These are phyloP conservation scores for Grigorovia jiainica DNA, from an alignment of 805 yeast genomes.

Conservation along the genomic window DNA sequence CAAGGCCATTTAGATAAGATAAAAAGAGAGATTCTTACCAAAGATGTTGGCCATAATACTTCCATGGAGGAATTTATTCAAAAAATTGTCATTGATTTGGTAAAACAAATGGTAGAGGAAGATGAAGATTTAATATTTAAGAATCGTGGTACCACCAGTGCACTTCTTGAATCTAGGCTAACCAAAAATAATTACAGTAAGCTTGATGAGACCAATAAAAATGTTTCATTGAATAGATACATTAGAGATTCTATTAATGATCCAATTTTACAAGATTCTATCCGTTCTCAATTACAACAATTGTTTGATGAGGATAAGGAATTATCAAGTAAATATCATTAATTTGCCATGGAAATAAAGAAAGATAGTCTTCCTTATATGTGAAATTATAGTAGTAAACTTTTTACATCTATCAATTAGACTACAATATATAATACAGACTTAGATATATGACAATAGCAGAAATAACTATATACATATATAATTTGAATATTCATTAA, in stretches of 20 bases:
- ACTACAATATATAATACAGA: too few relatives aligned
- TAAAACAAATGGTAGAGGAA: slow-evolving; percentile 19
- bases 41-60: slow-evolving; percentile 1
- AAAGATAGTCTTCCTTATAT: too few relatives aligned
- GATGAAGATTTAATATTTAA: slow-evolving; percentile 26
- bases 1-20: slow-evolving; percentile 27
- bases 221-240: slow-evolving; percentile 14
- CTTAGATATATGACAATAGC: not conserved
- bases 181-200: slow-evolving; percentile 21
- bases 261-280: slow-evolving; percentile 10
- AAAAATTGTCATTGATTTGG: slow-evolving; percentile 15
- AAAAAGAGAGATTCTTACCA: slow-evolving; percentile 19
- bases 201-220: slow-evolving; percentile 11
- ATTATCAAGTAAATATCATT: not conserved
- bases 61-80: slow-evolving; percentile 9
- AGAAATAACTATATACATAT: not conserved
- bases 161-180: slow-evolving; percentile 25
- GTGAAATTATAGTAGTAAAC: not conserved
- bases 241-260: slow-evolving; percentile 14
- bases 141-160: slow-evolving; percentile 28
- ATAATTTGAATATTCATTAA: not conserved
- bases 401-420: too few relatives aligned
- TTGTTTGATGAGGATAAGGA: not conserved
- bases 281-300: not conserved
- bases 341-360: too few relatives aligned